Conservation (phyloP, 768 basidiomycete genomes). For the Boletus tomentosulus region DNA sequence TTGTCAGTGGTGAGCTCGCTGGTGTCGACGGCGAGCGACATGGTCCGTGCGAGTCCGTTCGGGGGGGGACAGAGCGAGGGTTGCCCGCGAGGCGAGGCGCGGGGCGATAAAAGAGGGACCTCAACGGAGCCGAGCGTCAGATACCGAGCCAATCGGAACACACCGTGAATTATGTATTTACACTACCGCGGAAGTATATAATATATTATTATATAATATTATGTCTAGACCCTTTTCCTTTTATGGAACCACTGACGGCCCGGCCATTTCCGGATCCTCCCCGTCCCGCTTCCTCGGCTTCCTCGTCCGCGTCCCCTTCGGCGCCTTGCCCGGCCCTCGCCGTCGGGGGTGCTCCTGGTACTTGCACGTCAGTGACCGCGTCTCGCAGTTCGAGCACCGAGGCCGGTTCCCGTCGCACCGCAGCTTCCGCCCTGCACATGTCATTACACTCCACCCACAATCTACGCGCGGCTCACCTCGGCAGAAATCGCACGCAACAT, state of each 20-base stretch:
- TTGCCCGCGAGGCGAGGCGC: conserved; percentile 62
- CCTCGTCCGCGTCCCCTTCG: conserved; percentile 52
- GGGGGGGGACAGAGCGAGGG: conserved; percentile 41
- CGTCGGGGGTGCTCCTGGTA: conserved; percentile 53
- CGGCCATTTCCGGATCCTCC: conserved; percentile 23
- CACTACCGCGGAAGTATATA: conserved; percentile 28
- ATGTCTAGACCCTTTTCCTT: conserved; percentile 17
- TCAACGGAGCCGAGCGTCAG: conserved; percentile 43
- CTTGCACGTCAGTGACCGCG: conserved; percentile 47
- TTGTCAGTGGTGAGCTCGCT: conserved; percentile 51
- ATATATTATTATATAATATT: conserved; percentile 22
- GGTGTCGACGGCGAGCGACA: conserved; percentile 57
- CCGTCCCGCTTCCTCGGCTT: conserved; percentile 30
- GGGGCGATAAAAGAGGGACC: conserved; percentile 53
- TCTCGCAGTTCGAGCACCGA: conserved; percentile 57
- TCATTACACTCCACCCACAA: background rate
- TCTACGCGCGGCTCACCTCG: conserved; percentile 45
- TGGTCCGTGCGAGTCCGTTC: conserved; percentile 34
- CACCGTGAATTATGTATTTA: conserved; percentile 16
- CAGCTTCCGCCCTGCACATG: conserved; percentile 62
- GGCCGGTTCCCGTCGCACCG: conserved; percentile 68
- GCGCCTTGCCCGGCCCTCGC: conserved; percentile 73
- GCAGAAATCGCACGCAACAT: conserved; percentile 74
- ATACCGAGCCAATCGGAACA: conserved; percentile 66
- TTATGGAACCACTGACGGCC: conserved; percentile 23